These are phyloP conservation scores for Dioszegia hungarica DNA, from an alignment of 768 basidiomycete species.

Conservation along the genomic window DNA sequence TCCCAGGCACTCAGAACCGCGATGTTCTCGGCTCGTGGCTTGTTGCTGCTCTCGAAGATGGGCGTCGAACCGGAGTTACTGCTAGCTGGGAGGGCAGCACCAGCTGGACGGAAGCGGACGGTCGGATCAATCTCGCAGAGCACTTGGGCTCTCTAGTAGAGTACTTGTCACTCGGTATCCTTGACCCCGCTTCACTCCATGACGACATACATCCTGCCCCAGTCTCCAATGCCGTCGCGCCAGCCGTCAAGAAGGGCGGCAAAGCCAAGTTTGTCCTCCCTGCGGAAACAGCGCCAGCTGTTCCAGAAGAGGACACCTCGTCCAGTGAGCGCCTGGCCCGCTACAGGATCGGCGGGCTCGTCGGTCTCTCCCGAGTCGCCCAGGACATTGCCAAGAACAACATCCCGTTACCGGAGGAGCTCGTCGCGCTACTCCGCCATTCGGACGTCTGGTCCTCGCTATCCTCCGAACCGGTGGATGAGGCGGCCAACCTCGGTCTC, in stretches of 20 bases:
- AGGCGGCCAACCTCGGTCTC: conserved; percentile 54
- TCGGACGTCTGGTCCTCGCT: conserved; percentile 57
- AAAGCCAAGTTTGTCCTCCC: conserved; percentile 12
- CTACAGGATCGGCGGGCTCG: conserved; percentile 35
- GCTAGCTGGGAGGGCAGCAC: conserved; percentile 34
- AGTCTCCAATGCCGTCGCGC: conserved; percentile 15
- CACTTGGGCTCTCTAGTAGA: conserved; percentile 35
- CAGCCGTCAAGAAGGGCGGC: conserved; percentile 13
- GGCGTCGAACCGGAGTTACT: conserved; percentile 33
- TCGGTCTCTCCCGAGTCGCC: conserved; percentile 40
- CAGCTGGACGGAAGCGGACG: conserved; percentile 1
- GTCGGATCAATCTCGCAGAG: conserved; percentile 27
- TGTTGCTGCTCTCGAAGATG: conserved; percentile 46
- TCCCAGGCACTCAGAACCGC: conserved; percentile 44
- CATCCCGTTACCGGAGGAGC: conserved; percentile 7
- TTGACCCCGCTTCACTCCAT: conserved; percentile 43
- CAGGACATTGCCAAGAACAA: conserved; percentile 18
- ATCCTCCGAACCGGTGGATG: conserved; percentile 52
- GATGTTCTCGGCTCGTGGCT: conserved; percentile 49
- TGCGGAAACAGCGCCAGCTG: not conserved
- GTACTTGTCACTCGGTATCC: conserved; percentile 42
- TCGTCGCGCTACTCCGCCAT: conserved; percentile 23
- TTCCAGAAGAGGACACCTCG: conserved; percentile 10
- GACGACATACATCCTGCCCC: conserved; percentile 48
- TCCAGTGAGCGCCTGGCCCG: conserved; percentile 15